A percentile compares a stretch with the other conserved stretches of the same genome.
Evolutionary conservation across 345 rosid genomes (phyloP).

Genomic region (Lepidium didymum): DNA sequence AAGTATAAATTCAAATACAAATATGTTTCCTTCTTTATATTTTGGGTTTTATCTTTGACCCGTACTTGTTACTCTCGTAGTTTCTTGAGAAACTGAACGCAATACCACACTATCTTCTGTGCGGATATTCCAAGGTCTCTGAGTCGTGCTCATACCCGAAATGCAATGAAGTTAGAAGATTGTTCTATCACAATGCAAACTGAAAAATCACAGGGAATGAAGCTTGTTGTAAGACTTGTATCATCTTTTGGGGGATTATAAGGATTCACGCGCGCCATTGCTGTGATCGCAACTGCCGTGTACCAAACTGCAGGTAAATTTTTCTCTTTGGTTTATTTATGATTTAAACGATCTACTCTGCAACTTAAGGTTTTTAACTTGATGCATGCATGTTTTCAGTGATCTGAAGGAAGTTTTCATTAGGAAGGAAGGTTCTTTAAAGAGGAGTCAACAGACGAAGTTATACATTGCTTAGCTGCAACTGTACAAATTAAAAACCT

Average conservation of each 20-base stretch:
- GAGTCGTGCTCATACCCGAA: conserved; percentile 31
- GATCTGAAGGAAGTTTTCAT: neutral
- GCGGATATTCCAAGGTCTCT: conserved; percentile 2
- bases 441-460: neutral
- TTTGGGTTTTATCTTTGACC: neutral
- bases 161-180: conserved; percentile 26
- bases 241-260: conserved; percentile 21
- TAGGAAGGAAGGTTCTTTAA: neutral
- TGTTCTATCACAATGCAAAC: conserved; percentile 31
- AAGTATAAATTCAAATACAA: neutral
- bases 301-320: conserved; percentile 45
- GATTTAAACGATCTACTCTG: neutral
- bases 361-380: neutral
- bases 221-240: conserved; percentile 33
- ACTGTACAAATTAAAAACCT: neutral
- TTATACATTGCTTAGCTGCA: conserved; percentile 7
- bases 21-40: neutral
- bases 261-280: conserved; percentile 33
- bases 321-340: neutral
- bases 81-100: conserved; percentile 24
- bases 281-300: conserved; percentile 21
- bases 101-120: conserved; percentile 36
- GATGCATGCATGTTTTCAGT: conserved; percentile 13
- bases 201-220: conserved; percentile 26
- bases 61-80: neutral